Evolutionary conservation across 805 yeast species (phyloP), one percentile per base, ranked within the genome.

Genomic region (Metschnikowia peoriensis): DNA sequence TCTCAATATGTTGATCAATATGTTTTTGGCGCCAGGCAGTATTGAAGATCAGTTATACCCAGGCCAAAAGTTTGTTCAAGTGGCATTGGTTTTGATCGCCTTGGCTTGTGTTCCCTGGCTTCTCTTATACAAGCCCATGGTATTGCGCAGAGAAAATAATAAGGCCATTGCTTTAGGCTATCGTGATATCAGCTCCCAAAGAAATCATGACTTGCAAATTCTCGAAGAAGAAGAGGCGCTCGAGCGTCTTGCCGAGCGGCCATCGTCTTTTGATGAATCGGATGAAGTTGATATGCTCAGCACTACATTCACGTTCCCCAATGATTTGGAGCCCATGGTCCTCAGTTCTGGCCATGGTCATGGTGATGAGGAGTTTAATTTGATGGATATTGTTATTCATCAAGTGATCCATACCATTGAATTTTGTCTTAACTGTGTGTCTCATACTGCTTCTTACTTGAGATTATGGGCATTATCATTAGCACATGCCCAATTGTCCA

Each of bases 11-110:
- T 79, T 94, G 63, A 94, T 94, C 64, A 86, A 86, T 63, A 94
- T 94, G 99, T 94, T 94, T 69, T 77, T 94, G 63, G 73, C 97
- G 1, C 99, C 99, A 11, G 99, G 99, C 9, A 80, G 75, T 8
- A 81, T 94, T 50, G 93, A 84, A 35, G 97, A 88, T 56, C 85
- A 80, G 46, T 76, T 94, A 41, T 94, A 86, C 68, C 73, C 79
- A 1, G 96, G 96, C 6, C 99, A 94, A 70, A 79, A 86, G 1
- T 65, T 72, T 3, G 79, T 94, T 15, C 99, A 94, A 72, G 78
- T 87, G 11, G 56, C 86, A 4, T 71, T 94, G 45, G 78, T 94
- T 37, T 53, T 85, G 4, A 71, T 86, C n/a, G 98, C 99, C 0
- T 73, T 90, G 50, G 67, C 86, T 37, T 89, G 97, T 74, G 96